phyloP scores from a whole-genome alignment of 805 yeast genomes.

The Tetrapisispora iriomotensis region DNA sequence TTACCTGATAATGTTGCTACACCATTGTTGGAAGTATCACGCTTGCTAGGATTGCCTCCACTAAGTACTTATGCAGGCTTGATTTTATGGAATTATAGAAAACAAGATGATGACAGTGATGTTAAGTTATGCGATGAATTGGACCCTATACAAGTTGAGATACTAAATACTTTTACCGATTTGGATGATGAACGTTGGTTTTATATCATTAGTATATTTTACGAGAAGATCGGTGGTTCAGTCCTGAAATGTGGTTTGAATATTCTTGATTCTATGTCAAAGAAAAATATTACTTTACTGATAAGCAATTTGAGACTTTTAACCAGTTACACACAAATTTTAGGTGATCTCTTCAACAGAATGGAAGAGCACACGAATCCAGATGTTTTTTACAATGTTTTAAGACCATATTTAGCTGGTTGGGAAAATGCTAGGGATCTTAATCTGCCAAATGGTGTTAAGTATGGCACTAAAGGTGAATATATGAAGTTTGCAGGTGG shows the following conservation, averaged over 20 bases:
- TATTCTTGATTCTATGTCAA: constrained; percentile 49
- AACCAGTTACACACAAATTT: constrained; percentile 64
- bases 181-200: constrained; percentile 91
- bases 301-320: constrained; percentile 44
- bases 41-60: constrained; percentile 66
- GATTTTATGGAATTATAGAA: constrained; percentile 77
- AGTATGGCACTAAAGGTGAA: constrained; percentile 54
- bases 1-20: constrained; percentile 60
- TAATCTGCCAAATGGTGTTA: constrained; percentile 71
- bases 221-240: constrained; percentile 73
- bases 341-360: constrained; percentile 63
- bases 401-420: constrained; percentile 87
- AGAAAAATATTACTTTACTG: constrained; percentile 34
- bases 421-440: constrained; percentile 88
- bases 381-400: constrained; percentile 74
- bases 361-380: constrained; percentile 96
- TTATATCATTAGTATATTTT: constrained; percentile 76
- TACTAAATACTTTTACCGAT: constrained; percentile 81
- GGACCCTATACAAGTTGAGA: constrained; percentile 62
- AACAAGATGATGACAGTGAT: neutral
- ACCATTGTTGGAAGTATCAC: constrained; percentile 56
- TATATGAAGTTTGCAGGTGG: constrained; percentile 73
- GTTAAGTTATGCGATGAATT: constrained; percentile 21
- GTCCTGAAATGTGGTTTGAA: constrained; percentile 58
- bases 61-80: constrained; percentile 81